Percentiles rank a stretch among this genome's conserved stretches.
Evolutionary conservation across 2,329 filamentous ascomycete species (phyloP).

Genomic region (Helotiales sp.): DNA sequence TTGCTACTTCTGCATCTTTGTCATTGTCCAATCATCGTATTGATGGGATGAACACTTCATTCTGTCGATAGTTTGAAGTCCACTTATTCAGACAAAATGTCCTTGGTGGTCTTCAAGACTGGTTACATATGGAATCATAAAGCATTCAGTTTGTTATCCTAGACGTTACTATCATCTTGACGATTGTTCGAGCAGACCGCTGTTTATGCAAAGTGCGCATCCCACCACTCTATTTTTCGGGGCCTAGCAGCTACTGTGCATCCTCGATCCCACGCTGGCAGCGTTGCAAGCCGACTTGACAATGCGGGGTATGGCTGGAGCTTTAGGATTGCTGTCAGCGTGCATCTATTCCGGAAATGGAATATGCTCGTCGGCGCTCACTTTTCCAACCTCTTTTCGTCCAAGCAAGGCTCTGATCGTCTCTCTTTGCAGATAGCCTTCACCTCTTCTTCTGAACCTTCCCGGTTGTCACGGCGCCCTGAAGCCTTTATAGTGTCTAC

Average conservation of each 20-base stretch:
- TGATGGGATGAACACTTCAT: background rate
- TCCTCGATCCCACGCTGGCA: background rate
- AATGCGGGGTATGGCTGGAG: background rate
- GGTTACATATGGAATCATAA: too few species aligned
- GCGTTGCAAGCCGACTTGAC: background rate
- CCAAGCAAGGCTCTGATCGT: background rate
- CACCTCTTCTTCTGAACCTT: too few species aligned
- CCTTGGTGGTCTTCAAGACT: too few species aligned
- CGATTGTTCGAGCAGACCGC: too few species aligned
- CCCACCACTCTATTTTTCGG: background rate
- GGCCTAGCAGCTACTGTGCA: background rate
- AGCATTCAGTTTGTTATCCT: too few species aligned
- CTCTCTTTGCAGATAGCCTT: background rate
- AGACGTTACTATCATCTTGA: too few species aligned
- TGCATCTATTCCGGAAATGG: background rate
- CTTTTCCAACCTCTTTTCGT: background rate
- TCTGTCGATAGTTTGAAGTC: background rate
- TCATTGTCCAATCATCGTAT: background rate
- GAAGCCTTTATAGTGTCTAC: too few species aligned
- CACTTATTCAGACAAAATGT: too few species aligned
- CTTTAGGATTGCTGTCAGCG: background rate
- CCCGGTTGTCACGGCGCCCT: too few species aligned
- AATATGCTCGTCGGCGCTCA: conserved; percentile 2
- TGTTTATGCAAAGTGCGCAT: background rate
- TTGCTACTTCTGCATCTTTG: background rate